phyloP scores from a whole-genome alignment of 106 monocot species.

The Alisma plantagoaquatica region DNA sequence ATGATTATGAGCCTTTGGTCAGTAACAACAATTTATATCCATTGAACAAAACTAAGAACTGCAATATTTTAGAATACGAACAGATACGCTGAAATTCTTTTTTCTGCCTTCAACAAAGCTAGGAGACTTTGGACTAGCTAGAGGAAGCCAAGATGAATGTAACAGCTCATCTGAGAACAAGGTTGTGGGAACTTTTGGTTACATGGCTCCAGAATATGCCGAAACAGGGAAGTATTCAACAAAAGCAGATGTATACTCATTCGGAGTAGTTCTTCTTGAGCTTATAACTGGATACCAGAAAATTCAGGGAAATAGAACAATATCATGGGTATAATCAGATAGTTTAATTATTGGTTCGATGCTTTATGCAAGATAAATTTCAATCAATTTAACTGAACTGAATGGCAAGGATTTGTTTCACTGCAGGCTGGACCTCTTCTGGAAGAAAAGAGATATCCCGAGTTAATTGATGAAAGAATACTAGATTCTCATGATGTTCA shows the following conservation, averaged over 20 bases:
- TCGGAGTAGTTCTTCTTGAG: too few relatives aligned
- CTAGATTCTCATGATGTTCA: constrained; percentile 28
- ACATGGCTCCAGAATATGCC: constrained; percentile 45
- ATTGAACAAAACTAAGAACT: too few relatives aligned
- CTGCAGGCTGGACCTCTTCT: constrained; percentile 38
- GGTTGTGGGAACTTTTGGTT: constrained; percentile 28
- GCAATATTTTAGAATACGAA: too few relatives aligned
- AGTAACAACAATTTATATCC: too few relatives aligned
- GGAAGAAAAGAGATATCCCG: constrained; percentile 26
- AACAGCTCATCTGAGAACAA: constrained; percentile 9
- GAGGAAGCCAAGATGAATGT: constrained; percentile 7
- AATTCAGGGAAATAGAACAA: constrained; percentile 16
- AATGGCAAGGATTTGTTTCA: too few relatives aligned
- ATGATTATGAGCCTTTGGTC: constrained; percentile 32
- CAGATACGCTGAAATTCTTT: neutral
- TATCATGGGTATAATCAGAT: constrained; percentile 31
- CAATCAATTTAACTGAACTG: neutral
- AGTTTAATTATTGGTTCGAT: neutral
- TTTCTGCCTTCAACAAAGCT: constrained; percentile 16
- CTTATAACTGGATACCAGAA: constrained; percentile 11
- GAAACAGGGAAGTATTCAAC: constrained; percentile 26
- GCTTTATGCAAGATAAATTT: neutral
- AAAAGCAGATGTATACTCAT: constrained; percentile 38
- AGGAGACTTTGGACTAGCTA: constrained; percentile 41
- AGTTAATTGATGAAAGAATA: constrained; percentile 35